Base-by-base conservation (phyloP, 169 alveolate species). In the Babesia microti region DNA sequence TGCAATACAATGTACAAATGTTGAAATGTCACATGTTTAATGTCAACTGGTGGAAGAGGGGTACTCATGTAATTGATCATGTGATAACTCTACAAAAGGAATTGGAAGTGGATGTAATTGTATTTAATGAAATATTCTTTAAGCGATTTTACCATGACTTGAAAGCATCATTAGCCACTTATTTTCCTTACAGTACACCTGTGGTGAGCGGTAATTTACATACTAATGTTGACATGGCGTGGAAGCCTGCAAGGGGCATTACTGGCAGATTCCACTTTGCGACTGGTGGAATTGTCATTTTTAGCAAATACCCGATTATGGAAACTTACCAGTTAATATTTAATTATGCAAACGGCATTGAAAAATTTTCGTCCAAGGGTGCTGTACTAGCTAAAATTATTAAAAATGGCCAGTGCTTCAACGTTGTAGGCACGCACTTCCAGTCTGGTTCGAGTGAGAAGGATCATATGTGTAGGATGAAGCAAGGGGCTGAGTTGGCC, bases 351-450 rank as follows among this genome's bases (percentile, higher is more conserved):
- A 30, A 30, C 6, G 47, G 61, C 12, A 9, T 51, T 4, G 82
- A 80, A 23, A 39, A 49, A 23, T 59, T 67, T 14, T 54, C 65
- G 26, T 40, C 63, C 22, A 80, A 79, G n/a, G 91, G 91, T 23
- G 91, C 89, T 4, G 74, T 71, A 18, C 54, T 72, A 37, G 71
- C 79, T n/a, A 78, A 71, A 24, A 32, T 63, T 4, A 37, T 21
- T 19, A 61, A 69, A 29, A 41, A 48, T 18, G 82, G 76, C 27
- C 65, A 68, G 48, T 40, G 37, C 9, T 39, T 65, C 35, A 75
- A 79, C 50, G 63, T 81, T 14, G 60, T 83, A 22, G 89, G 89
- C 12, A 81, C 88, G 23, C 91, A 83, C 45, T 41, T 81, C 51
- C 91, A 83, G 48, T 65, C 91, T 6, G 75, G 72, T 7, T 71